Conservation (phyloP, 2,329 filamentous ascomycete genomes). For the Fusarium sp. region DNA sequence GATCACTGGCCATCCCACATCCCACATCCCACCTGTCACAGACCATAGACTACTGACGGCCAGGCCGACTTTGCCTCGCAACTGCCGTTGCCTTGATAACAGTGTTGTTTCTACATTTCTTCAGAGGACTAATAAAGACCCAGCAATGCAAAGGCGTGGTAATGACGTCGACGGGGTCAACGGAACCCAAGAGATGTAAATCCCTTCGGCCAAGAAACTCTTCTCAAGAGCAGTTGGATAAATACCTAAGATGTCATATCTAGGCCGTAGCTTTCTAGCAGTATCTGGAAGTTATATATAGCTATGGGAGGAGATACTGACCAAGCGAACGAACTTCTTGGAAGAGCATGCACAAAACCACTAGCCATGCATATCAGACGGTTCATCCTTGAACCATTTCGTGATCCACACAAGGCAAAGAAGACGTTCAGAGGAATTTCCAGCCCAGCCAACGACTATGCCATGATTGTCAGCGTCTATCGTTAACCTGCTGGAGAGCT, state of each 20-base stretch:
- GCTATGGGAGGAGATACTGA: background rate
- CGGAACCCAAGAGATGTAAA: conserved; percentile 22
- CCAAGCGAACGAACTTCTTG: conserved; percentile 8
- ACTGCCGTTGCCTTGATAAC: conserved; percentile 23
- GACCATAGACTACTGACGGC: conserved; percentile 40
- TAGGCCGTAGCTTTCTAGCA: conserved; percentile 4
- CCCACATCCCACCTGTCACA: background rate
- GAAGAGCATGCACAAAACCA: conserved; percentile 13
- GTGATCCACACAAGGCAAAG: conserved; percentile 4
- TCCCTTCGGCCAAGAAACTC: conserved; percentile 22
- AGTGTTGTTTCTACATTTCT: conserved; percentile 15
- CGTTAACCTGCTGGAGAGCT: background rate
- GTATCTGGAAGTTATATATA: background rate
- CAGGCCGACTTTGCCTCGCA: conserved; percentile 43
- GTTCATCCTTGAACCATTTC: conserved; percentile 14
- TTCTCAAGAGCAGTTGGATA: conserved; percentile 6
- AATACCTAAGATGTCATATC: conserved; percentile 6
- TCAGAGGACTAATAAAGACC: conserved; percentile 22
- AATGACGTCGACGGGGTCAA: conserved; percentile 27
- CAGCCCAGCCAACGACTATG: background rate
- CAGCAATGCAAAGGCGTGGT: conserved; percentile 10
- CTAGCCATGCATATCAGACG: conserved; percentile 18
- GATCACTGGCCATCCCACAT: conserved; percentile 35
- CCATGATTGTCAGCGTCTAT: background rate
- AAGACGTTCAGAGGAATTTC: background rate